Evolutionary conservation across 805 yeast genomes (phyloP).

Genomic region (Osmozyma mogii): DNA sequence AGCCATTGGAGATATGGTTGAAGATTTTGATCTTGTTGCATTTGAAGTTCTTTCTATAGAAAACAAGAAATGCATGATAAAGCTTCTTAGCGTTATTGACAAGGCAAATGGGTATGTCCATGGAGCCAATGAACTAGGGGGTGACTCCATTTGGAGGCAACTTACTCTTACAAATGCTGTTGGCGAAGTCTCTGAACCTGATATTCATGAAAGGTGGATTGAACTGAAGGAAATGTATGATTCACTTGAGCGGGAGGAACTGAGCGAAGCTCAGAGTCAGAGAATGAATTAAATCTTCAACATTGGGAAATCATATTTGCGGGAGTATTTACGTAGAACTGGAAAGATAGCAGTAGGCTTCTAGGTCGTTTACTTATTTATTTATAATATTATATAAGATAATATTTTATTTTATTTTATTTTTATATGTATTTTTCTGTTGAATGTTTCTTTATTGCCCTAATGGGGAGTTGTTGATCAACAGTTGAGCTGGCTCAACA

Average conservation of each 20-base stretch:
- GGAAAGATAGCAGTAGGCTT: slow-evolving; percentile 19
- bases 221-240: slow-evolving; percentile 76
- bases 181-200: no score
- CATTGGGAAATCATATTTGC: slow-evolving; percentile 31
- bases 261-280: slow-evolving; percentile 33
- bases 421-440: background rate
- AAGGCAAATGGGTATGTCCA: slow-evolving; percentile 90
- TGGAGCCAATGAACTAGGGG: slow-evolving; percentile 91
- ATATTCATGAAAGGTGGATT: no score
- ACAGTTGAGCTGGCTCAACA: slow-evolving; percentile 17
- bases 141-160: slow-evolving; percentile 88
- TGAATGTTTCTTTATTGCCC: background rate
- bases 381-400: no score
- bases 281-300: slow-evolving; percentile 24
- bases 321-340: slow-evolving; percentile 66
- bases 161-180: no score
- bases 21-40: slow-evolving; percentile 79
- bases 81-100: slow-evolving; percentile 68
- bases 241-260: slow-evolving; percentile 34
- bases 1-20: slow-evolving; percentile 72
- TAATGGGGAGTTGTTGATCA: slow-evolving; percentile 7
- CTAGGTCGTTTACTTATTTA: no score
- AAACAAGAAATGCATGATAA: slow-evolving; percentile 87
- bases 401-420: background rate
- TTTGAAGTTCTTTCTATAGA: slow-evolving; percentile 88